Percentiles rank a stretch among this genome's conserved stretches.
Conservation (phyloP, 108 stramenopile species). For the Nannochloropsis granulata region DNA sequence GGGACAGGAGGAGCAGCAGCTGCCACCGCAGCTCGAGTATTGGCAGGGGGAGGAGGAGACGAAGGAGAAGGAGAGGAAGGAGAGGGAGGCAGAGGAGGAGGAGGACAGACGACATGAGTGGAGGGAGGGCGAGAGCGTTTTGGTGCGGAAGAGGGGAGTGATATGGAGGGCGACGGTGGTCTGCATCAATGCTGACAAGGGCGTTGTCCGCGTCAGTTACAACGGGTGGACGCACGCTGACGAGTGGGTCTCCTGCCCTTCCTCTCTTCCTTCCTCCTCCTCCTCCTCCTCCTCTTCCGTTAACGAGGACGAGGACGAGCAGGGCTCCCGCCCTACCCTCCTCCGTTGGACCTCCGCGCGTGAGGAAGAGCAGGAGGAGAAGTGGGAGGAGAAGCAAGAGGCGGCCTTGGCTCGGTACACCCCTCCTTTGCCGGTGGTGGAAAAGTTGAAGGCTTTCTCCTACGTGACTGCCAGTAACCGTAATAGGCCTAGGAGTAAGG, state of each 20-base stretch:
- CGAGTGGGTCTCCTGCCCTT: neutral
- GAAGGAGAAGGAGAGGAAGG: neutral
- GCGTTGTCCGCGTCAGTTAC: neutral
- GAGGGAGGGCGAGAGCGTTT: neutral
- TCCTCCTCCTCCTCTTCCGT: neutral
- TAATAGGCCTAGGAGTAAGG: neutral
- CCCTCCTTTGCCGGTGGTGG: neutral
- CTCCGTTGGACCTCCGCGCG: neutral
- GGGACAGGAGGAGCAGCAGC: neutral
- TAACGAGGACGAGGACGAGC: neutral
- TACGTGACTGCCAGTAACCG: neutral
- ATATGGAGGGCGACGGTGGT: neutral
- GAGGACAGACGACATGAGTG: neutral
- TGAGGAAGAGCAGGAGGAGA: neutral
- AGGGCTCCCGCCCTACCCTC: neutral
- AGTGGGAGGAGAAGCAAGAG: neutral
- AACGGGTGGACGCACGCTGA: neutral
- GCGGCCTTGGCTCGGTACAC: neutral
- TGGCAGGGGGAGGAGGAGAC: neutral
- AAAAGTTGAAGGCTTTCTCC: neutral
- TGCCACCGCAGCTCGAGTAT: neutral
- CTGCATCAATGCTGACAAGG: neutral
- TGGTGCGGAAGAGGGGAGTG: neutral
- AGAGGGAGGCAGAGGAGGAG: neutral
- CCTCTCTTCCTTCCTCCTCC: neutral